Evolutionary conservation across 2,329 filamentous ascomycete species (phyloP), one percentile per base, ranked within the genome.

Genomic region (Sphaerulina musiva): DNA sequence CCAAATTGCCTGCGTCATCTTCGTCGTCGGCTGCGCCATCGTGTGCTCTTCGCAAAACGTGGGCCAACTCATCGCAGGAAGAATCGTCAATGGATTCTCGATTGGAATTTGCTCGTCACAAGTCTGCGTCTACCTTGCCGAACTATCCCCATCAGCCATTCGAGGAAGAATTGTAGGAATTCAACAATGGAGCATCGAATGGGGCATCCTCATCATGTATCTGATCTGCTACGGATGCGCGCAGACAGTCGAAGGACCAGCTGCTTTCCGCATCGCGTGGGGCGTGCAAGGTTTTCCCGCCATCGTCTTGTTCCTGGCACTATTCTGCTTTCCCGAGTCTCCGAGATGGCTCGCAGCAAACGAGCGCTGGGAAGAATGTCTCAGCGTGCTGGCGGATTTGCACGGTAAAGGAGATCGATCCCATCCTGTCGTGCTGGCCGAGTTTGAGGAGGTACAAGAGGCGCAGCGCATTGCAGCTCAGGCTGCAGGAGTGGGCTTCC

Each of bases 151-250:
- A 46, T 75, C 76, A 2, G 69, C 67, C 17, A 74, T 72, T 58
- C 77, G 84, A 57, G 84, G 84, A 17, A 77, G 82, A 41, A 75
- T 89, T 36, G 84, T 89, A n/a, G 81, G 83, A 54, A 79, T 81
- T 40, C 85, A 89, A 67, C 85, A 89, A 68, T 85, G 84, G 74
- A 82, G 85, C 26, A 88, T 89, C 56, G 86, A 85, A 61, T 65
- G 64, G 64, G 62, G 82, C 58, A 85, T 85, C 58, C 65, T 85
- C 51, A 82, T 85, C 71, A 85, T 85, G 80, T 86, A 84, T 73
- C 83, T 64, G 64, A 79, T 86, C 67, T 79, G 80, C 32, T 79
- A 83, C 62, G 85, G 82, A n/a, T 80, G 78, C 66, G 81, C 79
- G 9, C 46, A 42, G 26, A 55, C 52, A 12, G 38, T 57, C 41